These are phyloP conservation scores for Madurella fahalii DNA, from an alignment of 2,329 filamentous ascomycete genomes.

Conservation along the genomic window DNA sequence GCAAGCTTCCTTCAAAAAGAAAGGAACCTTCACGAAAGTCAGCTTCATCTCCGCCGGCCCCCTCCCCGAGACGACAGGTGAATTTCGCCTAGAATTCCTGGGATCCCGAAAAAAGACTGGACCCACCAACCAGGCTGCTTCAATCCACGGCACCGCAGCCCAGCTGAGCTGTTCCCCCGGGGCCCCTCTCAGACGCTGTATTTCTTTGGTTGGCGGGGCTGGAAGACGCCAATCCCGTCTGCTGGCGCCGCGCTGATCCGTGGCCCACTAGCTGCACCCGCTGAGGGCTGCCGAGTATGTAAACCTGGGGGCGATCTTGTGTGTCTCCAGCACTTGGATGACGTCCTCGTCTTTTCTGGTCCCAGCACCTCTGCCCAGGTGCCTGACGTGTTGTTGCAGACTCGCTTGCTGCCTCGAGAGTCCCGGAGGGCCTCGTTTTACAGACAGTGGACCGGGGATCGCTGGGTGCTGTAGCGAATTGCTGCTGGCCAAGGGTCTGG, in stretches of 20 bases:
- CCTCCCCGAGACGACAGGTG: background rate
- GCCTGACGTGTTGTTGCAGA: conserved; percentile 5
- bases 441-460: background rate
- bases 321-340: conserved; percentile 10
- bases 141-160: conserved; percentile 5
- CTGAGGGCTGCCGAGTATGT: conserved; percentile 1
- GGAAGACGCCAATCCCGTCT: background rate
- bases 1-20: no score
- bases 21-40: no score
- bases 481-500: background rate
- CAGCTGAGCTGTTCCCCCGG: conserved; percentile 2
- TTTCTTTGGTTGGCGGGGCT: conserved; percentile 4
- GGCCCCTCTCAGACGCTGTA: background rate
- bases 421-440: background rate
- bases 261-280: conserved; percentile 2
- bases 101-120: background rate
- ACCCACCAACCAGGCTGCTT: conserved; percentile 1
- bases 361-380: conserved; percentile 1
- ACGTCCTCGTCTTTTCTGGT: conserved; percentile 15
- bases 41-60: background rate
- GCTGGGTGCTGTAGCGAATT: background rate
- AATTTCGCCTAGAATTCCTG: background rate
- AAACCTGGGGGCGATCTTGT: background rate
- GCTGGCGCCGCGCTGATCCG: conserved; percentile 10
- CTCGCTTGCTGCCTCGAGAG: background rate